phyloP scores from a whole-genome alignment of 495 filamentous ascomycete genomes.

The Penicillium odoratum region DNA sequence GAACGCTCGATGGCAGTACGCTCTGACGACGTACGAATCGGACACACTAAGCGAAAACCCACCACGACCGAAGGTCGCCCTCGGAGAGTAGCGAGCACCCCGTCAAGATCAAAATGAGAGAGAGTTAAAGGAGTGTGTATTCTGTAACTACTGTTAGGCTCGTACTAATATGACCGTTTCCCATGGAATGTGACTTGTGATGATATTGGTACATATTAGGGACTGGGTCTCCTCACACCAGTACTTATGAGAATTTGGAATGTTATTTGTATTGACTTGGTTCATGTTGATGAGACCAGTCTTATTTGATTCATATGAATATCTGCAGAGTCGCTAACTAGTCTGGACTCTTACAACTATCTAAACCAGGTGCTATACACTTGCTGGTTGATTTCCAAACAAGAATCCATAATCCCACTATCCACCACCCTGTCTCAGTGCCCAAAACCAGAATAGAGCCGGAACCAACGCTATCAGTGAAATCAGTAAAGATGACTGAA shows the following conservation, averaged over 20 bases:
- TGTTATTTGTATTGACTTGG: not conserved
- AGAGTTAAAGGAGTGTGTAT: no score
- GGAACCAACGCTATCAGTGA: slow-evolving; percentile 26
- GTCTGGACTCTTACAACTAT: slow-evolving; percentile 3
- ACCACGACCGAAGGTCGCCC: no score
- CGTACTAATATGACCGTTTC: no score
- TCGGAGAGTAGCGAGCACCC: no score
- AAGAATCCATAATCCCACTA: not conserved
- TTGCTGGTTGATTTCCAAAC: not conserved
- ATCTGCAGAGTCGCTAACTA: slow-evolving; percentile 5
- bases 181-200: not conserved
- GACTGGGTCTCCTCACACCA: no score
- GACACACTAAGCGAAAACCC: no score
- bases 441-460: not conserved
- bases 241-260: not conserved
- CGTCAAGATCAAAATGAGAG: no score
- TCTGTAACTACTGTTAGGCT: no score
- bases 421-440: not conserved
- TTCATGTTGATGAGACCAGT: slow-evolving; percentile 1
- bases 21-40: no score
- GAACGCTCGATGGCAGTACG: no score
- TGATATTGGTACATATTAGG: no score
- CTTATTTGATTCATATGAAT: slow-evolving; percentile 7
- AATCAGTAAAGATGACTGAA: slow-evolving; percentile 42
- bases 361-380: slow-evolving; percentile 12